A percentile compares a stretch with the other conserved stretches of the same genome.
Conservation (phyloP, 208 protist species). For the Borovskyia barvae region DNA sequence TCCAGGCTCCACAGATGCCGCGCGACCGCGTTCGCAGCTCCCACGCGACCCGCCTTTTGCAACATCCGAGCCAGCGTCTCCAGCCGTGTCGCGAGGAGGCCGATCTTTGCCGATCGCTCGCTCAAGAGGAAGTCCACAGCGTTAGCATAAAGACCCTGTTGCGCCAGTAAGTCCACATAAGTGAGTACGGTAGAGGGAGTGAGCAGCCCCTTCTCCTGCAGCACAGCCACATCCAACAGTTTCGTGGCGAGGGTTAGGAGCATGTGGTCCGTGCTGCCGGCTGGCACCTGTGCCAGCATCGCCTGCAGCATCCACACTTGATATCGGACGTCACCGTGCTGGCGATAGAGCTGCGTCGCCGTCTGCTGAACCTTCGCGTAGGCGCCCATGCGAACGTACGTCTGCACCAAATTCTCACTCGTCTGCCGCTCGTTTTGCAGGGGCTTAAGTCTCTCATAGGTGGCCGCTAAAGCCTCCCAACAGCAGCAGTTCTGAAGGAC, state of each 20-base stretch:
- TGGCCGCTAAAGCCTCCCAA: conserved; percentile 60
- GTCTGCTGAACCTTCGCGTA: conserved; percentile 66
- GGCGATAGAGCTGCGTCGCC: conserved; percentile 59
- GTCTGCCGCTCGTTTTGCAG: conserved; percentile 55
- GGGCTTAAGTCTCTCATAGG: conserved; percentile 58
- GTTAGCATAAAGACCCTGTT: conserved; percentile 58
- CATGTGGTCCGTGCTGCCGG: conserved; percentile 58
- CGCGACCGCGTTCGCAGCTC: conserved; percentile 57
- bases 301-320: conserved; percentile 85
- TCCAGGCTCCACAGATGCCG: conserved; percentile 50
- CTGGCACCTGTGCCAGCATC: conserved; percentile 73
- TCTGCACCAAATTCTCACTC: conserved; percentile 74
- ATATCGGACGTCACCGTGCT: conserved; percentile 62
- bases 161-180: conserved; percentile 77
- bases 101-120: conserved; percentile 51
- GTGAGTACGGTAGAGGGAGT: conserved; percentile 62
- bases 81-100: conserved; percentile 69
- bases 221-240: conserved; percentile 56
- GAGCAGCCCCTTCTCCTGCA: conserved; percentile 60
- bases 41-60: conserved; percentile 30
- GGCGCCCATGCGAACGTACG: conserved; percentile 76
- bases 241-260: conserved; percentile 70
- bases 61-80: conserved; percentile 59
- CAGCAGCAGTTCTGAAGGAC: conserved; percentile 72
- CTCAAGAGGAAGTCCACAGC: conserved; percentile 69